Base-by-base conservation (phyloP, 345 rosid species). In the Eutrema yunnanense region DNA sequence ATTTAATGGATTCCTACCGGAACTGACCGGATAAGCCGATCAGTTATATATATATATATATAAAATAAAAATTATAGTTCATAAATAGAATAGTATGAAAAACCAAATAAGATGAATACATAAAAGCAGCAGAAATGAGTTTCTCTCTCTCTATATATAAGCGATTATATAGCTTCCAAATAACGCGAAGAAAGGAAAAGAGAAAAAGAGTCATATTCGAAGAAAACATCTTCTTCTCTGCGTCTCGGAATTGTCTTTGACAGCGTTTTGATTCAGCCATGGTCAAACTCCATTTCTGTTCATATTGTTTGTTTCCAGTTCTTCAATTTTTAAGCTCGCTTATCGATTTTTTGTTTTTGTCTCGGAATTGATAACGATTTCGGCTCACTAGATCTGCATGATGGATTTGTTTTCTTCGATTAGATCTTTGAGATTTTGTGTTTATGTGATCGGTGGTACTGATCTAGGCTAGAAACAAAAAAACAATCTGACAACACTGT, bases 261-360 rank as follows among this genome's bases (percentile, higher is more conserved):
- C 55, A 16, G 3, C 73, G 72, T 66, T 53, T 72, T 73, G 64
- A 66, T 72, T 37, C 77, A 61, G 65, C 77, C 46, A 78, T 78
- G 81, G 77, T 78, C 37, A 50, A 38, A 8, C 11, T 64, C 1
- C 29, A 4, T 4, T 6, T 62, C n/a, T 43, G 34, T 49, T 11
- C 10, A 41, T 66, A 2, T 5, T 50, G 47, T 42, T 50, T 50
- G 11, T 22, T 60, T 22, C 11, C 6, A 42, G 4, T 3, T 68
- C 6, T 53, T 62, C 58, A 12, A 11, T 36, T 38, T 38, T 36
- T 32, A 52, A n/a, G 50, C 61, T 62, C 37, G 30, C 13, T 75
- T 61, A 10, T 36, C 11, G 29, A 36, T 16, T 61, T 68, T 32
- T 32, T 5, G 34, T 5, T 27, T 50, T 59, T 30, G 40, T 37